Base-by-base conservation (phyloP, 2,329 filamentous ascomycete genomes). In the Herpotrichia juniperi region DNA sequence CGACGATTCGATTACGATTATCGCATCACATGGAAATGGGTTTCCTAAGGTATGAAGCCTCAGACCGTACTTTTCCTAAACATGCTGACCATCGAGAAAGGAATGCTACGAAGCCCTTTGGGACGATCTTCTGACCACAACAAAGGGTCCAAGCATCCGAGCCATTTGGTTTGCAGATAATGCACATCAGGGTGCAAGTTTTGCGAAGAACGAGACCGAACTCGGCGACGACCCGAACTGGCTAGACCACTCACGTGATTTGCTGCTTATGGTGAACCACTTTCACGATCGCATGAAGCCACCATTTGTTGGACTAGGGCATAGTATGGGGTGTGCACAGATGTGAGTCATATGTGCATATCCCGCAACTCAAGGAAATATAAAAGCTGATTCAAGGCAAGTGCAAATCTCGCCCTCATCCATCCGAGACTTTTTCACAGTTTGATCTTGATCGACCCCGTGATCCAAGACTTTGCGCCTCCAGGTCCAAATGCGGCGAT, bases 81-180 rank as follows among this genome's bases (percentile, higher is more conserved):
- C 34, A 6, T 8, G 32, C 35, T 54, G 24, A 50, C 12, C 10
- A 24, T 11, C 2, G n/a, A n/a, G n/a, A 42, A 16, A 61, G 58
- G 59, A 61, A 56, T 53, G 48, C 39, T 65, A 61, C 28, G 60
- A 61, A 45, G 48, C 62, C 10, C 35, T 63, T 1, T 65, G 51
- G 50, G 54, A 61, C 8, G 62, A 62, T 12, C 50, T 65, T 1
- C n/a, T 54, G 6, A 24, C 46, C 2, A 30, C 44, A n/a, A 24
- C 42, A 14, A 43, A 44, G n/a, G 49, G 47, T 3, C 53, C 51
- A 44, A 48, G 47, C 22, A 57, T 61, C 22, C 26, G 46, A 16
- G 48, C 52, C 0, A 59, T 65, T 22, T 61, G 58, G 57, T 52
- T 56, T 9, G 62, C 60, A 3, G 58, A 63, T 22, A 39, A 48